A percentile compares a stretch with the other conserved stretches of the same genome.
Evolutionary conservation across 768 basidiomycete genomes (phyloP).

Genomic region (Strobilomyces confusus): DNA sequence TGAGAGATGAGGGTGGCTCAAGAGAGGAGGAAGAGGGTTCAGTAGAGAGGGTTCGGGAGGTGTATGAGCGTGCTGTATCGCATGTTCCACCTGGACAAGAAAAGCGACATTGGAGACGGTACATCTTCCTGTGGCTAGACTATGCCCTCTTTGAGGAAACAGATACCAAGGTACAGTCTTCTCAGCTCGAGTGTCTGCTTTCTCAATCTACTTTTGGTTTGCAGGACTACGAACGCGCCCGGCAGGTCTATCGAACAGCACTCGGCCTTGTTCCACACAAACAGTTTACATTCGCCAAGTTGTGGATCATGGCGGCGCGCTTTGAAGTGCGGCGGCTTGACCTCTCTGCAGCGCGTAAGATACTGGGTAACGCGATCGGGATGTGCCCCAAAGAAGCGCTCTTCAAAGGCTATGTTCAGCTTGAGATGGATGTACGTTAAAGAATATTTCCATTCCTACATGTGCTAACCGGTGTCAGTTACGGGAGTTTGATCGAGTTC

Average conservation of each 20-base stretch:
- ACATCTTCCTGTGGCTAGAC: conserved; percentile 90
- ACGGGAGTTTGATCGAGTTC: conserved; percentile 92
- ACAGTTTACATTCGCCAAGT: conserved; percentile 94
- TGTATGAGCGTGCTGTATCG: conserved; percentile 93
- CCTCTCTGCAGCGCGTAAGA: conserved; percentile 78
- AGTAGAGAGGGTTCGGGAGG: conserved; percentile 72
- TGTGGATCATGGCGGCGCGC: conserved; percentile 90
- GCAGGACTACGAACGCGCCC: conserved; percentile 79
- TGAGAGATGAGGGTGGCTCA: conserved; percentile 71
- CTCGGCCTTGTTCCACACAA: conserved; percentile 91
- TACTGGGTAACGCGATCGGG: conserved; percentile 87
- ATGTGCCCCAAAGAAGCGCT: conserved; percentile 95
- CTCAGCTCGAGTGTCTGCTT: not conserved
- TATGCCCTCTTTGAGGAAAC: conserved; percentile 98
- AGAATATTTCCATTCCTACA: not conserved
- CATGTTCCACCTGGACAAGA: conserved; percentile 93
- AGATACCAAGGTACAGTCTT: conserved; percentile 69
- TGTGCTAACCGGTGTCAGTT: conserved; percentile 44
- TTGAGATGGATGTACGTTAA: conserved; percentile 76
- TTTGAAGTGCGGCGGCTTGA: conserved; percentile 88
- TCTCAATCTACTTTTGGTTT: not conserved
- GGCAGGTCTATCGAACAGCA: conserved; percentile 91
- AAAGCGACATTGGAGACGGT: conserved; percentile 88
- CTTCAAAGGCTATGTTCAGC: conserved; percentile 94
- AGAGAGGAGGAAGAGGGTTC: conserved; percentile 65